A percentile compares a stretch with the other conserved stretches of the same genome.
Evolutionary conservation across 768 basidiomycete genomes (phyloP).

Genomic region (Boletales sp.): DNA sequence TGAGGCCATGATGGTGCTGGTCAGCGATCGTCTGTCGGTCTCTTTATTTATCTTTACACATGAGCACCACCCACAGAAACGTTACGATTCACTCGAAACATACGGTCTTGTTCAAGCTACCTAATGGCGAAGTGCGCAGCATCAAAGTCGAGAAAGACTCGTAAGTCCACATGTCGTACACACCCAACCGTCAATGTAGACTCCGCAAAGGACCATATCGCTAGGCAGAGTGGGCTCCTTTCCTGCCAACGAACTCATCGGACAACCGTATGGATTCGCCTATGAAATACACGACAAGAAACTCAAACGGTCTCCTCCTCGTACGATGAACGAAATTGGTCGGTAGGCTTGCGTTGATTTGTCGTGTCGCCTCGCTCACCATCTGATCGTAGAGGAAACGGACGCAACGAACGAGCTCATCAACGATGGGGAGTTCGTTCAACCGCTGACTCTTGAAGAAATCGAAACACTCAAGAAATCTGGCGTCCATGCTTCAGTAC

Average conservation of each 20-base stretch:
- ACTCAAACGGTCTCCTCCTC: slow-evolving; percentile 58
- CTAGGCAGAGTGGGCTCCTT: slow-evolving; percentile 89
- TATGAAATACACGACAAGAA: slow-evolving; percentile 81
- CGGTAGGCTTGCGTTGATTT: slow-evolving; percentile 9
- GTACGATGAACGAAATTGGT: slow-evolving; percentile 79
- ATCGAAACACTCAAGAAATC: slow-evolving; percentile 81
- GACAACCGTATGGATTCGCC: slow-evolving; percentile 81
- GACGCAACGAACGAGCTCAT: slow-evolving; percentile 97
- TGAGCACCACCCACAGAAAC: slow-evolving; percentile 17
- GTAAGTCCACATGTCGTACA: slow-evolving; percentile 41
- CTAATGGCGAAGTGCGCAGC: slow-evolving; percentile 74
- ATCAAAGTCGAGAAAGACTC: slow-evolving; percentile 68
- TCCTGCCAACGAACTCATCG: slow-evolving; percentile 69
- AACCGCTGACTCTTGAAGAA: slow-evolving; percentile 78
- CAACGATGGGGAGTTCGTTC: slow-evolving; percentile 79
- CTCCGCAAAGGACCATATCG: slow-evolving; percentile 52
- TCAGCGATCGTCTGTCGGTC: too few relatives aligned
- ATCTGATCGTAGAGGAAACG: slow-evolving; percentile 71
- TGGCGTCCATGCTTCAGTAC: slow-evolving; percentile 74
- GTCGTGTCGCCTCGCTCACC: slow-evolving; percentile 2
- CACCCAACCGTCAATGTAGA: not conserved
- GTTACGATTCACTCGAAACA: slow-evolving; percentile 60
- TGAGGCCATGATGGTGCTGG: slow-evolving; percentile 9
- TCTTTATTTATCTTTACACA: not conserved
- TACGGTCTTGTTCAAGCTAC: slow-evolving; percentile 74